A percentile compares a stretch with the other conserved stretches of the same genome.
Evolutionary conservation across 768 basidiomycete species (phyloP).

Genomic region (Tubosaeta sp.): DNA sequence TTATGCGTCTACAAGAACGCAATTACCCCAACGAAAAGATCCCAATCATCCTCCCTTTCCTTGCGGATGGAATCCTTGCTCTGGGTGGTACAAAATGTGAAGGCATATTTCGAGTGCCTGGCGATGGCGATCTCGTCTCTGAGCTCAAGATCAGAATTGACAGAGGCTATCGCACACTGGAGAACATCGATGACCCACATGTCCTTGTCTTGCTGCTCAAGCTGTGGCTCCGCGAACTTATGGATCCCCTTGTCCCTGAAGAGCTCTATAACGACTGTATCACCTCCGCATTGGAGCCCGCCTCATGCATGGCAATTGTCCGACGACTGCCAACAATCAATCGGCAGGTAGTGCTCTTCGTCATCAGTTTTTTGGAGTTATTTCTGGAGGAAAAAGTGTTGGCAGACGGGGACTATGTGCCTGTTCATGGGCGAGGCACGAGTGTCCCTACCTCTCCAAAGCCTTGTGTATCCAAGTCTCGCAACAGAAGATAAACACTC

Average conservation of each 20-base stretch:
- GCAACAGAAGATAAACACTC: conserved; percentile 42
- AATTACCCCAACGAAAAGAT: conserved; percentile 83
- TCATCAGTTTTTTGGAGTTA: conserved; percentile 86
- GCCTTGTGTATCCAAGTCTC: conserved; percentile 52
- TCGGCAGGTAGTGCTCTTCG: conserved; percentile 79
- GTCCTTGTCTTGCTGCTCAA: conserved; percentile 88
- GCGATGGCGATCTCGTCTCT: conserved; percentile 84
- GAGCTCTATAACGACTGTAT: conserved; percentile 92
- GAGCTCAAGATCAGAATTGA: conserved; percentile 88
- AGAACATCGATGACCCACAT: conserved; percentile 87
- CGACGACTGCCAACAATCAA: conserved; percentile 80
- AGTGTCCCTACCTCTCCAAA: conserved; percentile 40
- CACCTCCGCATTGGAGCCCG: conserved; percentile 57
- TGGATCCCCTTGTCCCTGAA: conserved; percentile 87
- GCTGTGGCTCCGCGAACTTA: conserved; percentile 88
- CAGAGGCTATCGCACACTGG: conserved; percentile 84
- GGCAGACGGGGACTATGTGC: conserved; percentile 68
- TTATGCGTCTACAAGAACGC: conserved; percentile 78
- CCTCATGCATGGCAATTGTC: conserved; percentile 70
- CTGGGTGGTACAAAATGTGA: conserved; percentile 81
- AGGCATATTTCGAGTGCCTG: conserved; percentile 91
- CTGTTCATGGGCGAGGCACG: conserved; percentile 74
- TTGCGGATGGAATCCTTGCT: conserved; percentile 87
- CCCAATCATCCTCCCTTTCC: conserved; percentile 91
- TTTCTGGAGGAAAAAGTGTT: conserved; percentile 79